Percentiles rank a stretch among this genome's conserved stretches.
These are phyloP conservation scores for Amphicarpaea edgeworthii DNA, from an alignment of 306 rosid genomes.

Conservation along the genomic window DNA sequence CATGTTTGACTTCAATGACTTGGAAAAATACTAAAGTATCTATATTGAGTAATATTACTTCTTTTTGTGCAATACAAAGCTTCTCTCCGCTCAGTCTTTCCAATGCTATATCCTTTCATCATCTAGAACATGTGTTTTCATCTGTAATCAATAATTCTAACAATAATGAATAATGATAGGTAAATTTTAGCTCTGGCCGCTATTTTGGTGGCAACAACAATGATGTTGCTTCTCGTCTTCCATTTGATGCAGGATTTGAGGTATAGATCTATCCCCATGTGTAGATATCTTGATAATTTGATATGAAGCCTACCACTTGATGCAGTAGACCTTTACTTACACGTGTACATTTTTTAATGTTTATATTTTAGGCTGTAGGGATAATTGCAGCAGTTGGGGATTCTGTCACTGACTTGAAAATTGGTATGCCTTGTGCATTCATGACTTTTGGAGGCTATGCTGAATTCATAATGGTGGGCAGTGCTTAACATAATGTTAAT, in stretches of 20 bases:
- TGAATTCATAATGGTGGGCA: slow-evolving; percentile 69
- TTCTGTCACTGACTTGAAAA: slow-evolving; percentile 69
- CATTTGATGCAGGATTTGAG: slow-evolving; percentile 99
- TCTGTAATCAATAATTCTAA: slow-evolving; percentile 41
- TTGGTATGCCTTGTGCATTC: slow-evolving; percentile 90
- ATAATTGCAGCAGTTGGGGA: slow-evolving; percentile 89
- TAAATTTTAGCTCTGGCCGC: slow-evolving; percentile 95
- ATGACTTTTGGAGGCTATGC: slow-evolving; percentile 96
- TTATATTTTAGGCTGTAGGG: slow-evolving; percentile 79
- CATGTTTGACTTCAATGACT: slow-evolving; percentile 9
- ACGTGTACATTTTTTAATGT: slow-evolving; percentile 29
- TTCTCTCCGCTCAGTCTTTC: not conserved
- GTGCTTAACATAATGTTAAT: slow-evolving; percentile 25
- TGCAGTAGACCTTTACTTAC: slow-evolving; percentile 38
- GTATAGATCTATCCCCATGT: slow-evolving; percentile 49
- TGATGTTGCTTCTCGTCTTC: slow-evolving; percentile 70
- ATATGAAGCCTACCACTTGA: slow-evolving; percentile 26
- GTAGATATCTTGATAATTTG: slow-evolving; percentile 29
- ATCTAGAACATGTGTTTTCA: slow-evolving; percentile 24
- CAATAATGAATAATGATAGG: slow-evolving; percentile 60
- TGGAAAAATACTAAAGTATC: slow-evolving; percentile 12
- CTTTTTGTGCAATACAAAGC: slow-evolving; percentile 26
- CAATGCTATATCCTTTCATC: slow-evolving; percentile 17
- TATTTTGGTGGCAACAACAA: slow-evolving; percentile 70
- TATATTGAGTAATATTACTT: slow-evolving; percentile 20